A percentile compares a stretch with the other conserved stretches of the same genome.
Evolutionary conservation across 2,329 filamentous ascomycete genomes (phyloP).

Genomic region (Colletotrichum chlorophyti): DNA sequence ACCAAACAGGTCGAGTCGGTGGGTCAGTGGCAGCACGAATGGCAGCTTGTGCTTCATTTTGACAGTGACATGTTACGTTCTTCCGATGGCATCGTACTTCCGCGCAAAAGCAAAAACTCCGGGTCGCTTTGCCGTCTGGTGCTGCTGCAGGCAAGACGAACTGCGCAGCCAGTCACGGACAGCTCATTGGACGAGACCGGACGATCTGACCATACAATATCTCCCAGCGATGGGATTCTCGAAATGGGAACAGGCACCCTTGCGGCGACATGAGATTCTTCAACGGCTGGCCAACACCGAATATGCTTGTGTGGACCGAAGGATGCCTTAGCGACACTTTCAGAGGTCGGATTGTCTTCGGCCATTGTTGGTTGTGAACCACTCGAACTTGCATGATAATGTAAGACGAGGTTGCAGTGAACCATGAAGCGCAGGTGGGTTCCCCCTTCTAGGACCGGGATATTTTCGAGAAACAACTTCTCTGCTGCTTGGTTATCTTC

Average conservation of each 20-base stretch:
- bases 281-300: conserved; percentile 24
- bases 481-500: conserved; percentile 16
- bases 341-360: conserved; percentile 10
- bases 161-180: neutral
- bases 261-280: conserved; percentile 26
- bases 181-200: conserved; percentile 5
- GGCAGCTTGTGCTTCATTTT: neutral
- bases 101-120: neutral
- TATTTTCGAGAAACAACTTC: conserved; percentile 22
- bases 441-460: conserved; percentile 17
- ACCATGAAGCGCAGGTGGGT: neutral
- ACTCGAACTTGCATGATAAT: conserved; percentile 24
- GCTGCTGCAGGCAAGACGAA: neutral
- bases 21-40: neutral
- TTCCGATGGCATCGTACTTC: neutral
- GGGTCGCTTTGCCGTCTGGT: conserved; percentile 2
- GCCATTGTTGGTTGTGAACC: conserved; percentile 25
- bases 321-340: conserved; percentile 17
- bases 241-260: conserved; percentile 1
- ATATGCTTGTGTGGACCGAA: conserved; percentile 24
- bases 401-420: conserved; percentile 16
- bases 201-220: conserved; percentile 2
- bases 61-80: neutral
- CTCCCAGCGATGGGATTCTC: neutral
- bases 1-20: conserved; percentile 12